A percentile compares a stretch with the other conserved stretches of the same genome.
These are phyloP conservation scores for Aegle marmelos DNA, from an alignment of 345 rosid genomes.

Conservation along the genomic window DNA sequence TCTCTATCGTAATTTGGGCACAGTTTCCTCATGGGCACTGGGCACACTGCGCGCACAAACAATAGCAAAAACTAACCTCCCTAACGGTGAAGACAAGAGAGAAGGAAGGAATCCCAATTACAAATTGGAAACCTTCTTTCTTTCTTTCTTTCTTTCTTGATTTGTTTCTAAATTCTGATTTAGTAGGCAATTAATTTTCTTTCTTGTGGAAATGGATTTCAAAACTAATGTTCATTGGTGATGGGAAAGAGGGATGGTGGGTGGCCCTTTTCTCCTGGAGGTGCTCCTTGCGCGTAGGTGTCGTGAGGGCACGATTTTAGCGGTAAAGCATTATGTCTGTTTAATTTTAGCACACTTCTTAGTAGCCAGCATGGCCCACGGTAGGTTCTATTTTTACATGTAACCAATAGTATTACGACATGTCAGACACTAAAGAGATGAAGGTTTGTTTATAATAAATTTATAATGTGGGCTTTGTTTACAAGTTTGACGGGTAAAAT, in stretches of 20 bases:
- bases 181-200: neutral
- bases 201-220: slow-evolving; percentile 4
- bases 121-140: slow-evolving; percentile 4
- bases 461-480: too few species aligned
- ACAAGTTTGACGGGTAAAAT: neutral
- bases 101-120: too few species aligned
- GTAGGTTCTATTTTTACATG: neutral
- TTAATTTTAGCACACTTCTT: neutral
- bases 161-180: slow-evolving; percentile 16
- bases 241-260: neutral
- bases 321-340: slow-evolving; percentile 12
- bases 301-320: slow-evolving; percentile 65
- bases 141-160: too few species aligned
- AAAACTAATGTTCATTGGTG: slow-evolving; percentile 6
- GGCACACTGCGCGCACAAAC: too few species aligned
- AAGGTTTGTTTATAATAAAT: neutral
- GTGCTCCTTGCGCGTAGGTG: slow-evolving; percentile 55
- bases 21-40: slow-evolving; percentile 42
- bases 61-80: neutral
- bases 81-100: neutral
- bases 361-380: neutral
- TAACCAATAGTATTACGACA: neutral
- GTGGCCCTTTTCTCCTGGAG: slow-evolving; percentile 21
- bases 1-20: slow-evolving; percentile 64
- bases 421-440: neutral